Base-by-base conservation (phyloP, 78 protist genomes). In the Mantamonas sphyraenae region DNA sequence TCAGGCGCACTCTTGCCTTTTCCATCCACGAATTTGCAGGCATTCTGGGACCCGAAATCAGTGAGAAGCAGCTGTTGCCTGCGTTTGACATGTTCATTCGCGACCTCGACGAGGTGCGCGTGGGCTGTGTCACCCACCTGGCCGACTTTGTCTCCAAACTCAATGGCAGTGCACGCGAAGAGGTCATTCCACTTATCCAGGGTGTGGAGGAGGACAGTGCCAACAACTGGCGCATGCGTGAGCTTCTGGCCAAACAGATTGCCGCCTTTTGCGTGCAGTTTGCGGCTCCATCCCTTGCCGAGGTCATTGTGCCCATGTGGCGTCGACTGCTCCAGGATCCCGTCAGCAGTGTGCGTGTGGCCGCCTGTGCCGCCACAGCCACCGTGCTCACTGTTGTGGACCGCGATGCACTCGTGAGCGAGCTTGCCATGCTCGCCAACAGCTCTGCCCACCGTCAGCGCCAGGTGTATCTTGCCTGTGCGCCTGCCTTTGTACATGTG, bases 101-200 rank as follows among this genome's bases (percentile, higher is more conserved):
- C 17, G 90, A 85, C 62, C 51, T 85, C 26, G 90, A 85, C 68
- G 90, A 85, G 78, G 90, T 85, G 19, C 45, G 35, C 3, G 39
- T 71, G 24, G 87, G 87, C 31, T 61, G 22, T 47, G 0, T 82
- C 33, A 0, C 34, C 33, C 61, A 69, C 59, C 9, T 60, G 20
- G 77, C 73, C 22, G 64, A 39, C 57, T 82, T 82, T 45, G 40
- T 77, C 24, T 8, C 3, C 12, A 0, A 2, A 19, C 57, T 77
- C 24, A 0, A 53, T 2, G 45, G 35, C 14, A 16, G 7, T 2
- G 10, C 31, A 26, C 68, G 82, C 30, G 40, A 14, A 19, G 0
- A 5, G 33, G 73, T 69, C 69, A 45, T 82, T 39, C 71, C 37
- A 9, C n/a, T n/a, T n/a, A 8, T 64, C 33, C 43, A 43, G 45